Evolutionary conservation across 768 basidiomycete genomes (phyloP), one percentile per base, ranked within the genome.

Genomic region (Thelephora aurantiotincta): DNA sequence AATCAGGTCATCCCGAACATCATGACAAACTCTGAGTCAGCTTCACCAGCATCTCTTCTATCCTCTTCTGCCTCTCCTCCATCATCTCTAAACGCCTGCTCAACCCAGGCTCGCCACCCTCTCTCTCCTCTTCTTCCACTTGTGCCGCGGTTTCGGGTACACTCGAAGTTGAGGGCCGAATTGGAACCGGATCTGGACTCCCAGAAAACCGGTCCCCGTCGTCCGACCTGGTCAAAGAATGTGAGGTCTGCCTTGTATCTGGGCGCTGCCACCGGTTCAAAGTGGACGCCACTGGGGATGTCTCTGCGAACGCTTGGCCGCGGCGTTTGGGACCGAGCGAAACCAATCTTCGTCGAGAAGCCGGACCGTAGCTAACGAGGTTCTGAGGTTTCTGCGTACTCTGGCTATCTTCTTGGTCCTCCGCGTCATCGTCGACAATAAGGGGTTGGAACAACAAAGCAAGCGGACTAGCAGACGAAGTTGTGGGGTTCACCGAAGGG

Each of bases 371-470:
- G 51, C 68, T 67, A 36, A 67, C 47, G 9, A 51, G 20, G 16
- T 45, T 43, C 18, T 23, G 36, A 38, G 34, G 33, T 23, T 48
- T 14, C 11, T 9, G 26, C 35, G 47, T 33, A 18, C 35, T 43
- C 9, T 5, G 35, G 42, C 26, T 35, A n/a, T 13, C 18, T 20
- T 33, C 34, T 18, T 50, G 46, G 6, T 51, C 49, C 12, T 66
- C 63, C 48, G 68, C 62, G 16, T 68, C 62, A 1, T 75, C 73
- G 45, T 78, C 75, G 13, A 82, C 63, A 5, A 77, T 46, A 16
- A 87, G 52, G 11, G 84, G 82, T 48, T 80, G 80, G 58, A 75
- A 89, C 12, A 85, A 67, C 57, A 85, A 82, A 1, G 82, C 82
- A 2, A 89, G 68, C 13, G 87, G 85, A 56, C 80, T 82, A 7